A percentile compares a stretch with the other conserved stretches of the same genome.
Evolutionary conservation across 441 rosid species (phyloP).

Genomic region (Pelargonium fulgidum): DNA sequence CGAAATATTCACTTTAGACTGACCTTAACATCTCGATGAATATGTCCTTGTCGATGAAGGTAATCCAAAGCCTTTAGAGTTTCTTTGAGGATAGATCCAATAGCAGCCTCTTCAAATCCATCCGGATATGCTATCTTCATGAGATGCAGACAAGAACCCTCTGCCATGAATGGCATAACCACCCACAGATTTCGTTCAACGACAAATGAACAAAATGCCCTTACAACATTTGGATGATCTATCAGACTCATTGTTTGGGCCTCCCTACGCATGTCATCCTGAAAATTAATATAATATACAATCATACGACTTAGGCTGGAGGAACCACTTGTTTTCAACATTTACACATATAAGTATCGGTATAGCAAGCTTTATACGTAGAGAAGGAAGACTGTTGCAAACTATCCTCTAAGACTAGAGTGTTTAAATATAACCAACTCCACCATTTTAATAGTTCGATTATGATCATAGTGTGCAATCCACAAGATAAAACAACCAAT

Average conservation of each 20-base stretch:
- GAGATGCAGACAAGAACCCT: slow-evolving; percentile 95
- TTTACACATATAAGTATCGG: neutral
- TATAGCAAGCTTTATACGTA: neutral
- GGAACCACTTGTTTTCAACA: neutral
- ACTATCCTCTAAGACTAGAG: neutral
- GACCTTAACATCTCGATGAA: slow-evolving; percentile 83
- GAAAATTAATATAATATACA: slow-evolving; percentile 18
- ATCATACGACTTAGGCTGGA: neutral
- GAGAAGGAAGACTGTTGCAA: neutral
- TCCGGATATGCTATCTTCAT: slow-evolving; percentile 90
- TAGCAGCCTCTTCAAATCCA: slow-evolving; percentile 96
- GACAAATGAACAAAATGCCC: slow-evolving; percentile 86
- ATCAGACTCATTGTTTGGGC: slow-evolving; percentile 97
- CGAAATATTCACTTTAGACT: slow-evolving; percentile 7
- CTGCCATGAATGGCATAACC: slow-evolving; percentile 97
- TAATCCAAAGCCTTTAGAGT: slow-evolving; percentile 93
- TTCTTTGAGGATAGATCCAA: slow-evolving; percentile 82
- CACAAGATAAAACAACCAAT: neutral
- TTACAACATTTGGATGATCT: slow-evolving; percentile 90
- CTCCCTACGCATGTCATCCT: slow-evolving; percentile 93
- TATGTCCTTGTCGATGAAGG: slow-evolving; percentile 95
- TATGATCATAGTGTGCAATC: neutral
- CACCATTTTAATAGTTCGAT: neutral
- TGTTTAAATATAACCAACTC: neutral
- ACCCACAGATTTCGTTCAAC: slow-evolving; percentile 91